A percentile compares a stretch with the other conserved stretches of the same genome.
These are phyloP conservation scores for Acacia crassicarpa DNA, from an alignment of 306 rosid genomes.

Conservation along the genomic window DNA sequence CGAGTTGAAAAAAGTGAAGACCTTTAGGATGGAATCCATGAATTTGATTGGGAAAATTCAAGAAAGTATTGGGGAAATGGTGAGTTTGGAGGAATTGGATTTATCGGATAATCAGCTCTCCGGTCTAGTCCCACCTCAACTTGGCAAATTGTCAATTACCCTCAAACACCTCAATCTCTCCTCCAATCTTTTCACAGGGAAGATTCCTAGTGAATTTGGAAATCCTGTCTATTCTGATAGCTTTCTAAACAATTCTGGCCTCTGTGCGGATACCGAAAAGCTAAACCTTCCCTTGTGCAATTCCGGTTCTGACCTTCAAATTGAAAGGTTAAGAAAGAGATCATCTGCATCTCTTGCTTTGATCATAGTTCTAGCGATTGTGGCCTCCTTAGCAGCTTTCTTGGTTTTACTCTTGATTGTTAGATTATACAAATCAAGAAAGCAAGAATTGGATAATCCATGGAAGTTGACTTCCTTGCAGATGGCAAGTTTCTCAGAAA, in stretches of 20 bases:
- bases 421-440: too few relatives aligned
- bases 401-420: too few relatives aligned
- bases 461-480: too few relatives aligned
- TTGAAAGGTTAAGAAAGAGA: slow-evolving; percentile 33
- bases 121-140: slow-evolving; percentile 52
- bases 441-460: too few relatives aligned
- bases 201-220: slow-evolving; percentile 48
- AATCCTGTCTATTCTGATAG: slow-evolving; percentile 38
- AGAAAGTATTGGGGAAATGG: slow-evolving; percentile 39
- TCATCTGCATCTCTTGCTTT: slow-evolving; percentile 47
- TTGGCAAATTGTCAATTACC: slow-evolving; percentile 9
- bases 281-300: slow-evolving; percentile 43
- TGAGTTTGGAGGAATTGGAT: slow-evolving; percentile 40
- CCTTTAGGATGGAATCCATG: not conserved
- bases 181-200: slow-evolving; percentile 53
- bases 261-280: slow-evolving; percentile 42
- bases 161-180: slow-evolving; percentile 43
- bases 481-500: too few relatives aligned
- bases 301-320: not conserved
- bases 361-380: slow-evolving; percentile 25
- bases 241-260: slow-evolving; percentile 74
- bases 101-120: slow-evolving; percentile 38
- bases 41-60: slow-evolving; percentile 53
- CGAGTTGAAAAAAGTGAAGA: slow-evolving; percentile 43
- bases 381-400: too few relatives aligned